Percentiles rank a stretch among this genome's conserved stretches.
Conservation (phyloP, 1,139 yeast genomes). For the Candida sp. region DNA sequence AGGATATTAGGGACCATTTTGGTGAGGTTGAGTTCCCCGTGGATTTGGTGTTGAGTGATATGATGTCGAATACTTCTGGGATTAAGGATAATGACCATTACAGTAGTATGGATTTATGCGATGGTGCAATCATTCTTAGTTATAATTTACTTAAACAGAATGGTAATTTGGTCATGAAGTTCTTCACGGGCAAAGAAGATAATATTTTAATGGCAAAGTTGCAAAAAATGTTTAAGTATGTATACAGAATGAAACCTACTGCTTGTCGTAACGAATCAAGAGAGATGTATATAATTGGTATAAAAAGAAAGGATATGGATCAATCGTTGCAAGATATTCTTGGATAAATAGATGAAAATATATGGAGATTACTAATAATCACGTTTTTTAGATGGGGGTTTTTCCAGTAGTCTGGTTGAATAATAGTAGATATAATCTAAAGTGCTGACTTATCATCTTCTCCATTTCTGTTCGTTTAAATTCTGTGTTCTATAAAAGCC, state of each 20-base stretch:
- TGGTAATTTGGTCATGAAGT: slow-evolving; percentile 41
- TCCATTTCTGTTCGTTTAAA: no score
- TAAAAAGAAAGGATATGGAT: slow-evolving; percentile 9
- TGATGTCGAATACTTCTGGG: slow-evolving; percentile 49
- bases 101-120: slow-evolving; percentile 45
- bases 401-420: no score
- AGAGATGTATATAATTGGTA: slow-evolving; percentile 35
- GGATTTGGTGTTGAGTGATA: slow-evolving; percentile 41
- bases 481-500: no score
- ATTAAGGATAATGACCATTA: slow-evolving; percentile 40
- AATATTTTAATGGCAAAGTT: slow-evolving; percentile 20
- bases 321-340: not conserved
- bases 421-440: no score
- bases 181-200: slow-evolving; percentile 41
- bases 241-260: slow-evolving; percentile 29
- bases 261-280: slow-evolving; percentile 40
- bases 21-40: slow-evolving; percentile 11
- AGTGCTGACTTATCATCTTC: no score
- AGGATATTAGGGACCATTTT: slow-evolving; percentile 20
- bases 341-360: no score
- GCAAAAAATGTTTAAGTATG: slow-evolving; percentile 27
- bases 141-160: slow-evolving; percentile 22
- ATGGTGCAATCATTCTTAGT: slow-evolving; percentile 32
- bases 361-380: no score
- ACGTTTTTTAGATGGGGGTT: no score